phyloP scores from a whole-genome alignment of 441 rosid genomes.

The Rhodomyrtus psidioides region DNA sequence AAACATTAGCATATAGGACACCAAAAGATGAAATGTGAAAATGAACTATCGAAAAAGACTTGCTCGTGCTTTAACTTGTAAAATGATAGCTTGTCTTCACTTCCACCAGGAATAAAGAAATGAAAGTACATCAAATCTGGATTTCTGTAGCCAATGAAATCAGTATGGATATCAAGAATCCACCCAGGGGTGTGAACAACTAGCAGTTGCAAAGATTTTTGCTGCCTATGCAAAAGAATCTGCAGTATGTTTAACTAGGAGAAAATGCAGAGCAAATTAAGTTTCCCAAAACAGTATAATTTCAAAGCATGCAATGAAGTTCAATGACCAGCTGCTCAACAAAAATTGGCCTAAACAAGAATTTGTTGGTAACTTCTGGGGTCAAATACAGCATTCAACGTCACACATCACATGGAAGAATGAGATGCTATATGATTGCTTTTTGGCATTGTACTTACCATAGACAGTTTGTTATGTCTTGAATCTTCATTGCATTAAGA shows the following conservation, averaged over 20 bases:
- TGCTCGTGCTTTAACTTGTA: constrained; percentile 37
- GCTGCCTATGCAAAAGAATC: background rate
- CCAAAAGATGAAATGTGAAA: background rate
- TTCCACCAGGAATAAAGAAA: constrained; percentile 35
- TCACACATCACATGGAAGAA: background rate
- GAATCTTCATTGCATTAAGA: background rate
- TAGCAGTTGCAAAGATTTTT: background rate
- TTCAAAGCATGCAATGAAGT: background rate
- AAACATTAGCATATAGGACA: background rate
- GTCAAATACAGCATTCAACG: background rate
- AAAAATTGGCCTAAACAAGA: background rate
- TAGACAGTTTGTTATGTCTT: background rate
- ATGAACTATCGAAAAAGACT: background rate
- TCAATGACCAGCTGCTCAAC: background rate
- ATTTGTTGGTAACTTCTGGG: background rate
- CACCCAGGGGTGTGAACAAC: background rate
- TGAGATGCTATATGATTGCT: background rate
- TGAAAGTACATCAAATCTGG: constrained; percentile 30
- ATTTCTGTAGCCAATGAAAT: constrained; percentile 17
- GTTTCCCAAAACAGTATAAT: background rate
- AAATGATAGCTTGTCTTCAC: constrained; percentile 27
- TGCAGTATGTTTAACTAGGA: background rate
- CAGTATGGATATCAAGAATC: no score
- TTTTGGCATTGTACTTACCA: background rate
- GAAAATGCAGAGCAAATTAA: background rate